phyloP scores from a whole-genome alignment of 2,329 filamentous ascomycete species.

The Alternaria sp. region DNA sequence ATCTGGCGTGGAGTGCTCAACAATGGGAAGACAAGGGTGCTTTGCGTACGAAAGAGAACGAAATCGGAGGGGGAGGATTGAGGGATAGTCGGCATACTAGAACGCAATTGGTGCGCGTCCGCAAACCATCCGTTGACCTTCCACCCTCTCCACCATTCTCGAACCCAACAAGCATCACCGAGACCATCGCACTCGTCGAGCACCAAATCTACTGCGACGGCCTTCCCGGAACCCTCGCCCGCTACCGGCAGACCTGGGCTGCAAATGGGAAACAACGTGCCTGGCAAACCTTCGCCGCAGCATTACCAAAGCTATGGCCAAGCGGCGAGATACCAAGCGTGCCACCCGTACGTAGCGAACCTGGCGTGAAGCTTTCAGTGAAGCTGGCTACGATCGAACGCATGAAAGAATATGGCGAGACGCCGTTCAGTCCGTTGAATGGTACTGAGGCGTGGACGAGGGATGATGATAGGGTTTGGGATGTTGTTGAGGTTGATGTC shows the following conservation, averaged over 20 bases:
- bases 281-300: neutral
- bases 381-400: neutral
- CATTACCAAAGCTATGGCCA: neutral
- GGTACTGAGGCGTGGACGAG: neutral
- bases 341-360: neutral
- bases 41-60: neutral
- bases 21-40: accelerated
- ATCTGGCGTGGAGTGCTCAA: neutral
- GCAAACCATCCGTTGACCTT: accelerated
- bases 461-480: neutral
- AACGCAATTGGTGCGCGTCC: neutral
- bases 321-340: neutral
- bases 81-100: neutral
- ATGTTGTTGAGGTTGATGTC: neutral
- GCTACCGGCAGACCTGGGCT: neutral
- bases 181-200: neutral
- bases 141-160: neutral
- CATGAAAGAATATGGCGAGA: neutral
- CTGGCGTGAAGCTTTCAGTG: neutral
- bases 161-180: neutral
- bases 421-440: neutral
- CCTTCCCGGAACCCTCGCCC: neutral
- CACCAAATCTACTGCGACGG: neutral
- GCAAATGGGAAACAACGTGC: neutral
- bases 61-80: neutral